Conservation (phyloP, 179 eudicot species). For the Amaranthus tricolor region DNA sequence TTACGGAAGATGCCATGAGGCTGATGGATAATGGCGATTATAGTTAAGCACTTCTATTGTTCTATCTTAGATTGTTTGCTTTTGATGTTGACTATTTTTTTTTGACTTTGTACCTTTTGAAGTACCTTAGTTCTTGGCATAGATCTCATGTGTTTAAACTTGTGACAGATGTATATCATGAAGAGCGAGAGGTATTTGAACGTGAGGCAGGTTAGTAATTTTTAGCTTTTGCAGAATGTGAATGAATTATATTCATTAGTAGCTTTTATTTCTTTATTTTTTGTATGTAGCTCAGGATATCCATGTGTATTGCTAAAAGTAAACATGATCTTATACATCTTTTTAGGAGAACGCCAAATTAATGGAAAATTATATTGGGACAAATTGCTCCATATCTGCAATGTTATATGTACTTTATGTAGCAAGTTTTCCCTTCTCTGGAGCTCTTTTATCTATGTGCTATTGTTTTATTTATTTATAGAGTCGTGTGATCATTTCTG, state of each 20-base stretch:
- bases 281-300: background rate
- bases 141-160: slow-evolving; percentile 5
- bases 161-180: slow-evolving; percentile 88
- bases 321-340: background rate
- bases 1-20: slow-evolving; percentile 97
- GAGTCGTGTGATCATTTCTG: background rate
- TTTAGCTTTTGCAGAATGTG: background rate
- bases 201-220: slow-evolving; percentile 86
- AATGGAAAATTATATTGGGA: background rate
- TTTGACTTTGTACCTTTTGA: background rate
- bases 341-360: background rate
- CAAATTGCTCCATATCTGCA: background rate
- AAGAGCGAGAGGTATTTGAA: slow-evolving; percentile 72
- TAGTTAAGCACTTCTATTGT: slow-evolving; percentile 45
- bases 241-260: background rate
- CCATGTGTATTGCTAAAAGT: background rate
- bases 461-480: background rate
- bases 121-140: slow-evolving; percentile 10
- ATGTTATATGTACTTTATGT: background rate
- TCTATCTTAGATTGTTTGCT: background rate
- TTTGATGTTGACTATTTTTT: slow-evolving; percentile 4
- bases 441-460: background rate
- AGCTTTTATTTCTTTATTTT: background rate
- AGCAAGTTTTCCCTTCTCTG: background rate
- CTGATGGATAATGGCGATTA: slow-evolving; percentile 94